Conservation (phyloP, 2,329 filamentous ascomycete species). For the Paraphaeosphaeria minitans region DNA sequence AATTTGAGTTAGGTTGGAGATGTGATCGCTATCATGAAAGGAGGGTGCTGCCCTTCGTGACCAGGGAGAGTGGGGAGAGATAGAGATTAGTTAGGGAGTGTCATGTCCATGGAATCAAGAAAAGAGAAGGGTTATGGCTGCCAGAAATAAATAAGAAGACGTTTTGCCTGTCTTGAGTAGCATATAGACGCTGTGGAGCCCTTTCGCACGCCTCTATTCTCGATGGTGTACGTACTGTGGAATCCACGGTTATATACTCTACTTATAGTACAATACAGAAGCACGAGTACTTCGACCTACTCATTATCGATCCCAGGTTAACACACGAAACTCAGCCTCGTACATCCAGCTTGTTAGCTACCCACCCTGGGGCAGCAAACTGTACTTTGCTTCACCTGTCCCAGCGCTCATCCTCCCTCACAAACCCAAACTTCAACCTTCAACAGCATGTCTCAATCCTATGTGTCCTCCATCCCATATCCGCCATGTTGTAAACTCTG, state of each 20-base stretch:
- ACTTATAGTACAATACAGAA: background rate
- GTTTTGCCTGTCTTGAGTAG: background rate
- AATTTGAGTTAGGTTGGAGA: slow-evolving; percentile 1
- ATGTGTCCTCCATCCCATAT: no score
- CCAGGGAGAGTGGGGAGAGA: background rate
- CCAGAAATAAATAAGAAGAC: background rate
- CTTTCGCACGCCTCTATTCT: background rate
- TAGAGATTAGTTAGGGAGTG: slow-evolving; percentile 1
- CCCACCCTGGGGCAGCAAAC: no score
- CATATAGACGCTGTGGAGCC: background rate
- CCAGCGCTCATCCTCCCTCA: no score
- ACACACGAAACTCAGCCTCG: no score
- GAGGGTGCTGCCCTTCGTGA: slow-evolving; percentile 11
- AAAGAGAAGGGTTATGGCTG: slow-evolving; percentile 8
- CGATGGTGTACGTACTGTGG: background rate
- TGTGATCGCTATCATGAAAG: slow-evolving; percentile 7
- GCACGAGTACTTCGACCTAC: no score
- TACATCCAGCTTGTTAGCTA: no score
- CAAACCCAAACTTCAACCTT: no score
- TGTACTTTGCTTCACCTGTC: no score
- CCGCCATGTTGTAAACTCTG: no score
- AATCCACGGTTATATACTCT: background rate
- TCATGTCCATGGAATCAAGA: slow-evolving; percentile 14
- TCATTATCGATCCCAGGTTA: no score
- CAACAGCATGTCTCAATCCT: no score